A percentile compares a stretch with the other conserved stretches of the same genome.
phyloP scores from a whole-genome alignment of 345 rosid species.

The Triadica sebifera region DNA sequence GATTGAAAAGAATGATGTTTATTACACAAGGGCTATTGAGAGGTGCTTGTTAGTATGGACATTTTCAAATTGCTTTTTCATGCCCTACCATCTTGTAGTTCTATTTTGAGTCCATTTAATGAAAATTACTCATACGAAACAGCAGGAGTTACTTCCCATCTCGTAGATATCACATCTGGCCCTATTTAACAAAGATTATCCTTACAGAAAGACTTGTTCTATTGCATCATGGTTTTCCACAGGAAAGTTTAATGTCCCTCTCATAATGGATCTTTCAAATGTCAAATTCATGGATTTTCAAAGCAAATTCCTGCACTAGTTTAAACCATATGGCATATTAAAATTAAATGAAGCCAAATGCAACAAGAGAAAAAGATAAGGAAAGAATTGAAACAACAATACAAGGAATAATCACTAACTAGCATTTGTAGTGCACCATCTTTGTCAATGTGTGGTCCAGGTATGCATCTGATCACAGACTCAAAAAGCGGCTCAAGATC shows the following conservation, averaged over 20 bases:
- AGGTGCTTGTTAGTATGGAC: neutral
- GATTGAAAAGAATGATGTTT: neutral
- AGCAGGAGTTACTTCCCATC: neutral
- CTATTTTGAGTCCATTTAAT: neutral
- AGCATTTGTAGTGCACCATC: slow-evolving; percentile 98
- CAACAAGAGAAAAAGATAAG: neutral
- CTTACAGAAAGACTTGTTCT: neutral
- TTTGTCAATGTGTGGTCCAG: slow-evolving; percentile 82
- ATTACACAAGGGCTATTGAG: neutral
- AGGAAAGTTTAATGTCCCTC: neutral
- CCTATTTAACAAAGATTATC: neutral
- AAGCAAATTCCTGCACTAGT: neutral
- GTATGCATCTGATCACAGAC: slow-evolving; percentile 88
- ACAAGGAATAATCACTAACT: slow-evolving; percentile 60
- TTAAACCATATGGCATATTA: neutral
- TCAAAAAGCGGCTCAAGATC: slow-evolving; percentile 95
- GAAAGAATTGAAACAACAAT: slow-evolving; percentile 18
- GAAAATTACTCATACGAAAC: neutral
- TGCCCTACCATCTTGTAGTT: neutral
- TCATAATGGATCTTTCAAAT: neutral
- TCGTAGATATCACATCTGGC: neutral
- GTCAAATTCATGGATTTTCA: neutral
- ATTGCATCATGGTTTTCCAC: neutral
- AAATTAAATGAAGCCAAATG: slow-evolving; percentile 13
- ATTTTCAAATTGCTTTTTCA: neutral